Percentiles rank a stretch among this genome's conserved stretches.
Evolutionary conservation across 2,329 filamentous ascomycete genomes (phyloP).

Genomic region (Aspergillus terreus): DNA sequence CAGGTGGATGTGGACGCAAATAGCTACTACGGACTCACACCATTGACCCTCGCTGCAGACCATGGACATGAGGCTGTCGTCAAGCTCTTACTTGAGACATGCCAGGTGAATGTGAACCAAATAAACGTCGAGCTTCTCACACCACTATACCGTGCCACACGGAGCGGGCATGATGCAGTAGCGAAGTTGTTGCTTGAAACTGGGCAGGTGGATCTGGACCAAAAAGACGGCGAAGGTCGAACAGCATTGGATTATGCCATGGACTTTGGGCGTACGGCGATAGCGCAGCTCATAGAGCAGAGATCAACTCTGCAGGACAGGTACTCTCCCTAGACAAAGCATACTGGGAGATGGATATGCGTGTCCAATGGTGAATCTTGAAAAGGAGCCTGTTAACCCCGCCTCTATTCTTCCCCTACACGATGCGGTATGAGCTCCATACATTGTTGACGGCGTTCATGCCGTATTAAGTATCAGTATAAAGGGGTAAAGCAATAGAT

Average conservation of each 20-base stretch:
- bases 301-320: too few relatives aligned
- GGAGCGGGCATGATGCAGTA: background rate
- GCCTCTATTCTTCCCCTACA: too few relatives aligned
- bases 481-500: background rate
- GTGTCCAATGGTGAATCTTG: too few relatives aligned
- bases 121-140: background rate
- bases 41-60: background rate
- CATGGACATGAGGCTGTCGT: constrained; percentile 2
- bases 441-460: too few relatives aligned
- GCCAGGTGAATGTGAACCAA: background rate
- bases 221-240: background rate
- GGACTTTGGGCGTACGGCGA: background rate
- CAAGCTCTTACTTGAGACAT: constrained; percentile 4
- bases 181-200: constrained; percentile 1
- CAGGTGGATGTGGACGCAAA: background rate
- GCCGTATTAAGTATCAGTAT: too few relatives aligned
- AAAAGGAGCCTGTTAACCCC: too few relatives aligned
- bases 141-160: background rate
- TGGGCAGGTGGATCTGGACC: constrained; percentile 1
- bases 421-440: too few relatives aligned
- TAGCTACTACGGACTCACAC: background rate
- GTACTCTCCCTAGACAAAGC: too few relatives aligned
- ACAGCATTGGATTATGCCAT: constrained; percentile 2
- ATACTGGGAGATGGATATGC: background rate
- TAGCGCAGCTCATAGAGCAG: background rate